Percentiles rank a stretch among this genome's conserved stretches.
phyloP scores from a whole-genome alignment of 2,329 filamentous ascomycete genomes.

The Thielaviopsis cerberus region DNA sequence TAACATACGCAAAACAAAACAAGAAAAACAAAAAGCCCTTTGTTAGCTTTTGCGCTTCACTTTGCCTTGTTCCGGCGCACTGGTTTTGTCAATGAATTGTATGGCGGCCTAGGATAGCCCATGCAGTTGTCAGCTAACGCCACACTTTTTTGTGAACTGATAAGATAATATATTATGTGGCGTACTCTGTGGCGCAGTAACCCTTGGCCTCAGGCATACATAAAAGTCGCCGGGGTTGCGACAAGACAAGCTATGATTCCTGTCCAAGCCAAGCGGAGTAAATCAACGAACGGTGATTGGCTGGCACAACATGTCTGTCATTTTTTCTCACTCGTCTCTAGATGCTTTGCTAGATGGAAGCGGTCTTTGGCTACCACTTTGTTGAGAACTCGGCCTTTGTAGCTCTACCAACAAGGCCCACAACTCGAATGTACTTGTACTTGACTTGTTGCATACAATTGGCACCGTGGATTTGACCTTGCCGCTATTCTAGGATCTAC shows the following conservation, averaged over 20 bases:
- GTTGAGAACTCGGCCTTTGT: no score
- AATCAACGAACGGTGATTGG: conserved; percentile 6
- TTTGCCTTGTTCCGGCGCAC: background rate
- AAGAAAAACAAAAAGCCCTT: background rate
- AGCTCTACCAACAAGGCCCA: background rate
- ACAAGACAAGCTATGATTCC: background rate
- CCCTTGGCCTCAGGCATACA: background rate
- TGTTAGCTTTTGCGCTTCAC: background rate
- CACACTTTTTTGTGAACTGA: background rate
- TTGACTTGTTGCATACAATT: background rate
- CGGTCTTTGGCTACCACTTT: no score
- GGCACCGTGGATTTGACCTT: background rate
- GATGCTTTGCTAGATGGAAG: no score
- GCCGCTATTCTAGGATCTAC: background rate
- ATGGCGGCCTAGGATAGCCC: background rate
- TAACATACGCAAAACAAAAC: background rate
- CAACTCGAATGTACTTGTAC: background rate
- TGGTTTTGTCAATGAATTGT: background rate
- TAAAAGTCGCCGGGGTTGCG: background rate
- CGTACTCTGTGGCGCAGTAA: background rate
- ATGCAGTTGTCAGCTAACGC: background rate
- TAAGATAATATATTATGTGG: background rate
- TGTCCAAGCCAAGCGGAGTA: conserved; percentile 2
- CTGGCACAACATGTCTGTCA: background rate
- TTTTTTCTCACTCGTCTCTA: no score